phyloP scores from a whole-genome alignment of 345 rosid genomes.

The Populus simonii region DNA sequence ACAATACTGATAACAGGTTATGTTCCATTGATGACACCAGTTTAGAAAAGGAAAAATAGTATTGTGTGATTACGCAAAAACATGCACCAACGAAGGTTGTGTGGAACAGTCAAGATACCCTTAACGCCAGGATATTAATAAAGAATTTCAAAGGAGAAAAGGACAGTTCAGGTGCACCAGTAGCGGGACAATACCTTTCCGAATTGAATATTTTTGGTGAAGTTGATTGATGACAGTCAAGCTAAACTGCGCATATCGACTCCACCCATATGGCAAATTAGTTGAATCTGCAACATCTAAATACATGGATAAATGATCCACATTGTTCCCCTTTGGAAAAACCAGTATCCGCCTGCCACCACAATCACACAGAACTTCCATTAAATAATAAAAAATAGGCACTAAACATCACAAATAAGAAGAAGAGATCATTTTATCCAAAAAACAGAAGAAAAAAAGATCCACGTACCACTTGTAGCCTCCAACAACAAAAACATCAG shows the following conservation, averaged over 20 bases:
- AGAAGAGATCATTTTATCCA: background rate
- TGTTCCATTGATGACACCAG: background rate
- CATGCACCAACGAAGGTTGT: background rate
- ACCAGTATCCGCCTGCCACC: slow-evolving; percentile 45
- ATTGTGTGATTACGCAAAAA: background rate
- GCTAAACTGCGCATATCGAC: slow-evolving; percentile 43
- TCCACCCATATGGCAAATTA: slow-evolving; percentile 47
- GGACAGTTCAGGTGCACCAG: background rate
- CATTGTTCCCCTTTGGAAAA: slow-evolving; percentile 48
- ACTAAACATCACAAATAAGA: background rate
- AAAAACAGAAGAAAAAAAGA: background rate
- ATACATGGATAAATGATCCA: slow-evolving; percentile 39
- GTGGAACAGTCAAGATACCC: background rate
- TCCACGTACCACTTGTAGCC: slow-evolving; percentile 40
- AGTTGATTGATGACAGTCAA: slow-evolving; percentile 41
- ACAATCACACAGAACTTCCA: background rate
- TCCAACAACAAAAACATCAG: slow-evolving; percentile 42
- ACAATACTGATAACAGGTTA: background rate
- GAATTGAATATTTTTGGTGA: slow-evolving; percentile 27
- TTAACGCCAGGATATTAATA: background rate
- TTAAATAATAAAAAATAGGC: background rate
- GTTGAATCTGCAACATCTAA: slow-evolving; percentile 46
- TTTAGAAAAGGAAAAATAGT: background rate
- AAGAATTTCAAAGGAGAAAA: background rate
- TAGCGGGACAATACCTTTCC: slow-evolving; percentile 27